phyloP scores from a whole-genome alignment of 345 rosid genomes.

The sweet orange (Citrus sinensis) region DVS_A1.0 CM039163.1:49031501-49032000 shows the following conservation, averaged over 20 bases:
- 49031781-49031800: constrained; percentile 88
- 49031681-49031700: constrained; percentile 87
- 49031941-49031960: too few relatives aligned
- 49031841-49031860: constrained; percentile 42
- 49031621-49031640: constrained; percentile 52
- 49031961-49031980: too few relatives aligned
- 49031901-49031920: not conserved
- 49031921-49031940: too few relatives aligned
- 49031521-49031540: constrained; percentile 52
- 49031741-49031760: constrained; percentile 60
- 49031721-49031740: constrained; percentile 76
- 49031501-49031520: constrained; percentile 59
- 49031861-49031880: not conserved
- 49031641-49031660: constrained; percentile 43
- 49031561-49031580: constrained; percentile 49
- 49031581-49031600: constrained; percentile 46
- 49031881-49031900: not conserved
- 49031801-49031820: constrained; percentile 83
- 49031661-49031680: constrained; percentile 46
- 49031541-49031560: constrained; percentile 49
- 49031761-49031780: constrained; percentile 49
- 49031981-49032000: too few relatives aligned
- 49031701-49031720: constrained; percentile 81
- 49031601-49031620: constrained; percentile 52
- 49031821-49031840: constrained; percentile 70